Conservation (phyloP, 2,329 filamentous ascomycete species). For the Fusarium circinatum region DNA sequence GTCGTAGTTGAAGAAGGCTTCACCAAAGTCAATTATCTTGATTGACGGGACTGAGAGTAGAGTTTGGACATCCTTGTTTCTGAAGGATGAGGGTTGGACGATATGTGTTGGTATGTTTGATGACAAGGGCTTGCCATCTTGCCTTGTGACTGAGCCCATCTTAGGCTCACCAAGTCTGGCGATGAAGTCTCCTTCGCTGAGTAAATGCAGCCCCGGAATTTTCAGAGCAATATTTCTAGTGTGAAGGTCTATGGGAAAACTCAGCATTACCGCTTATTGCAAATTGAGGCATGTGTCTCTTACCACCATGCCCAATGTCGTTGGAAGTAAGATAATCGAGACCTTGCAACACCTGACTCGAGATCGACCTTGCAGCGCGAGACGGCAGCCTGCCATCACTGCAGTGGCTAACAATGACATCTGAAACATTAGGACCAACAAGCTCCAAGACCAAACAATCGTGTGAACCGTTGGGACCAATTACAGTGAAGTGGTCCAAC, state of each 20-base stretch:
- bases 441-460: constrained; percentile 24
- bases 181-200: constrained; percentile 14
- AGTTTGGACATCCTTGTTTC: not conserved
- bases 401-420: not conserved
- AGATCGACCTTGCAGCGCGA: constrained; percentile 8
- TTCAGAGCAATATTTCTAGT: constrained; percentile 27
- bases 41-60: not conserved
- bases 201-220: not conserved
- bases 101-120: constrained; percentile 15
- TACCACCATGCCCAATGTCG: constrained; percentile 37
- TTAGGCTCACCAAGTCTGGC: constrained; percentile 13
- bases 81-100: constrained; percentile 11
- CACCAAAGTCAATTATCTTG: constrained; percentile 40
- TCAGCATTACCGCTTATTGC: not conserved
- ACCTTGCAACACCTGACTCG: constrained; percentile 21
- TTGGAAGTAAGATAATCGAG: constrained; percentile 22
- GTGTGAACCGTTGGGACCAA: constrained; percentile 21
- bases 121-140: not conserved
- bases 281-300: not conserved
- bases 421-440: constrained; percentile 7
- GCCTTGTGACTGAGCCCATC: constrained; percentile 4
- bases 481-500: constrained; percentile 12
- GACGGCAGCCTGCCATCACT: constrained; percentile 15
- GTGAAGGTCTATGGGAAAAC: constrained; percentile 25
- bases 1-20: constrained; percentile 21